Evolutionary conservation across 306 rosid genomes (phyloP), one percentile per base, ranked within the genome.

Genomic region (Cicer cuneatum): DNA sequence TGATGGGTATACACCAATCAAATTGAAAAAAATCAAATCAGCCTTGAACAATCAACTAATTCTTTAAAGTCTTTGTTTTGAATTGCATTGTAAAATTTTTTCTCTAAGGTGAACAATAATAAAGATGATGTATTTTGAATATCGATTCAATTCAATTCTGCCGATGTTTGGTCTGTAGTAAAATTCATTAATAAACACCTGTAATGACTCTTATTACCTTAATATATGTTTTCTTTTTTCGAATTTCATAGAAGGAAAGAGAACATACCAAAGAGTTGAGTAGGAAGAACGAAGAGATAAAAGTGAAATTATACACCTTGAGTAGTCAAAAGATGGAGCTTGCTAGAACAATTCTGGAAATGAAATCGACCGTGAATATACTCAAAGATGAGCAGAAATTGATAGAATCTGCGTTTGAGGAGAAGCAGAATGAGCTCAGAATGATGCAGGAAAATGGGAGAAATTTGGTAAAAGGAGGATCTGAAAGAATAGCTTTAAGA

Each of bases 251-350:
- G 99, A 90, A 78, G 76, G 90, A 94, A 76, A 85, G 73, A 76
- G 92, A 88, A 52, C 78, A 63, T 11, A 40, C 43, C 54, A 74
- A 81, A 69, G 95, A 86, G 81, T 67, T 89, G 89, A 90, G 73
- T 46, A 78, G 69, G 84, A 90, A 83, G 86, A 83, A 76, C 12
- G 92, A 86, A 80, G 97, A 90, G 65, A 83, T 89, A 88, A 89
- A 84, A 68, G 84, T 72, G 14, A 86, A 73, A 77, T 37, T 90
- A 75, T 87, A 79, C 69, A 7, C 83, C 6, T 78, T 90, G 14
- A 80, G 90, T 80, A 88, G 52, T 53, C 86, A 90, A 61, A 92
- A 94, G 80, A 87, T 86, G 92, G 95, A 87, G 86, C 86, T 88
- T 46, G 87, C 90, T 21, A 85, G 96, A 76, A 89, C 80, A 46